Base-by-base conservation (phyloP, 805 yeast genomes). In the Candida cerambycidarum region DNA sequence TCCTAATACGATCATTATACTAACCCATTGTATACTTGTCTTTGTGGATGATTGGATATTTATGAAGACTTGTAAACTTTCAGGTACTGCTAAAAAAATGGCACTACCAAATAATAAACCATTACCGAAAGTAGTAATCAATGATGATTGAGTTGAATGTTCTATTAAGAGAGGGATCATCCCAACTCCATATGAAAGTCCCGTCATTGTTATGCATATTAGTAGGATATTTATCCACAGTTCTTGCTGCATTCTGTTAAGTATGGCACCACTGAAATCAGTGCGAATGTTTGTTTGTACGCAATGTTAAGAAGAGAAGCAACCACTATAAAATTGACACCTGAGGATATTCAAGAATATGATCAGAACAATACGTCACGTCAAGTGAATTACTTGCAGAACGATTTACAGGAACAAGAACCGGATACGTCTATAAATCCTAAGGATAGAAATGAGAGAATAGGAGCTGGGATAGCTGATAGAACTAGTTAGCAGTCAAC, bases 301-400 rank as follows among this genome's bases (percentile, higher is more conserved):
- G 19, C 21, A 10, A 84, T 85, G 92, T 65, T 85, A 32, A 73
- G 90, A 63, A 71, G 89, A 58, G 83, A 80, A 13, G 85, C 90
- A 4, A 84, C 92, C 0, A 72, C 80, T 1, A 78, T 85, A 41
- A 74, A 75, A 44, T 69, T 85, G 36, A 76, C 82, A 0, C 85
- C 86, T 0, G 89, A 83, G 48, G 93, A 85, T 51, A 75, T 85
- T 14, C 58, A 65, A 46, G 76, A 69, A 39, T 75, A 71, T 46
- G 80, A 76, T 43, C 76, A 74, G 38, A 40, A 16, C 36, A 45
- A 33, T 25, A 42, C 23, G 9, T 10, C 41, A 10, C 29, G 36
- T 15, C 39, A 39, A 14, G 38, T 40, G 29, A 44, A 44, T 23
- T 28, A 44, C 5, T 46, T 43, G 27, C 43, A 43, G 19, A 50